A percentile compares a stretch with the other conserved stretches of the same genome.
phyloP scores from a whole-genome alignment of 1,139 yeast genomes.

The Scheffersomyces illinoinensis region DNA sequence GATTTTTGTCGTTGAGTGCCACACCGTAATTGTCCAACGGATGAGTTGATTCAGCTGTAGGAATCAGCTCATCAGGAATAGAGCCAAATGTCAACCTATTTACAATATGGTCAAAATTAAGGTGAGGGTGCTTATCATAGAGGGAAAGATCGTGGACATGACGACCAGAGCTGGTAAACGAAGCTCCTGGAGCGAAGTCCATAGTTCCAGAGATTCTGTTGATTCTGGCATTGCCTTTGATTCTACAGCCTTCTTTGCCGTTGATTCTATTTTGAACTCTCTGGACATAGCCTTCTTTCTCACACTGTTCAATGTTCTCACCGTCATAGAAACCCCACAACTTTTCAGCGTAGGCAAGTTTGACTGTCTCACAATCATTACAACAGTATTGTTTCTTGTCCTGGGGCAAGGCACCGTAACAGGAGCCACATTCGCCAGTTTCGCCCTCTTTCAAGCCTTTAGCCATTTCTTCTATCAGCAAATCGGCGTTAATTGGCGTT shows the following conservation, averaged over 20 bases:
- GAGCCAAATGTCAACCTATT: conserved; percentile 85
- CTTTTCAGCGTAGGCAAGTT: conserved; percentile 69
- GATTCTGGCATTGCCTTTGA: conserved; percentile 75
- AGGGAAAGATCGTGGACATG: conserved; percentile 87
- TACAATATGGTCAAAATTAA: conserved; percentile 72
- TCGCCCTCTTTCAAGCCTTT: conserved; percentile 40
- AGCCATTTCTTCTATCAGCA: conserved; percentile 34
- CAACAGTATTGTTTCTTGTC: conserved; percentile 69
- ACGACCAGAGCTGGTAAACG: conserved; percentile 52
- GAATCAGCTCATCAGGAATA: conserved; percentile 33
- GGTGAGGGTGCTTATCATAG: conserved; percentile 53
- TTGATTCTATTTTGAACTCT: conserved; percentile 56
- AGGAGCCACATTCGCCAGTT: conserved; percentile 71
- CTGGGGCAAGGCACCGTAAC: conserved; percentile 83
- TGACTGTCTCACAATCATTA: conserved; percentile 81
- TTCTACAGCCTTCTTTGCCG: conserved; percentile 77
- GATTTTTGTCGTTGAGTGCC: conserved; percentile 52
- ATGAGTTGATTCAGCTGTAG: conserved; percentile 43
- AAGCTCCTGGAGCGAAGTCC: conserved; percentile 94
- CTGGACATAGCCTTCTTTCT: conserved; percentile 77
- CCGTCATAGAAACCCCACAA: conserved; percentile 95
- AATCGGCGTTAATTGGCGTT: conserved; percentile 24
- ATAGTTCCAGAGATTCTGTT: conserved; percentile 87
- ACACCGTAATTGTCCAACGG: conserved; percentile 68
- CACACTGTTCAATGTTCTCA: conserved; percentile 83